Evolutionary conservation across 805 yeast species (phyloP).

Genomic region (Barnettozyma botsteinii): DNA sequence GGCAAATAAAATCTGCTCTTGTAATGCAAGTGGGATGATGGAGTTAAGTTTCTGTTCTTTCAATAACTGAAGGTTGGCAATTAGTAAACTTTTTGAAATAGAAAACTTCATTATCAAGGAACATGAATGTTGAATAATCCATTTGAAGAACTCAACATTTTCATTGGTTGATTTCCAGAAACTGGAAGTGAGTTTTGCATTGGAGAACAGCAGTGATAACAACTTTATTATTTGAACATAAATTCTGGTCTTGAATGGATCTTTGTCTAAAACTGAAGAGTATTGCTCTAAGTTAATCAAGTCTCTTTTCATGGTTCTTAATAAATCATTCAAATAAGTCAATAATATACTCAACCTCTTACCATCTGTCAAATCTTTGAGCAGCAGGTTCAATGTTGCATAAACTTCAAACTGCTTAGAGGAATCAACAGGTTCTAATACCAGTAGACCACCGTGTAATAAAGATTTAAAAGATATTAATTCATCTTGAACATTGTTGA

Average conservation of each 20-base stretch:
- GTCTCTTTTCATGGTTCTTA: slow-evolving; percentile 11
- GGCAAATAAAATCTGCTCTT: slow-evolving; percentile 19
- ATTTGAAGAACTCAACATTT: slow-evolving; percentile 8
- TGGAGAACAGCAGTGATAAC: slow-evolving; percentile 14
- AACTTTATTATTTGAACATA: slow-evolving; percentile 23
- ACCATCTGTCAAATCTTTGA: slow-evolving; percentile 20
- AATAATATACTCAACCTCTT: slow-evolving; percentile 6
- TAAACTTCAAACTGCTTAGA: slow-evolving; percentile 23
- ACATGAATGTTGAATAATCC: slow-evolving; percentile 16
- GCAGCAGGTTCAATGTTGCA: slow-evolving; percentile 18
- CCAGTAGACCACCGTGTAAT: slow-evolving; percentile 19
- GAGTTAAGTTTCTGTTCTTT: slow-evolving; percentile 19
- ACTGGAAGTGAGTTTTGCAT: slow-evolving; percentile 3
- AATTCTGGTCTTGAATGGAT: slow-evolving; percentile 22
- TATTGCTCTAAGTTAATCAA: slow-evolving; percentile 7
- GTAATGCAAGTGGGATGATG: slow-evolving; percentile 6
- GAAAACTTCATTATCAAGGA: slow-evolving; percentile 9
- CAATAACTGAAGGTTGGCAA: slow-evolving; percentile 22
- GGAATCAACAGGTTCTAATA: slow-evolving; percentile 12
- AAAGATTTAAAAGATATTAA: slow-evolving; percentile 14
- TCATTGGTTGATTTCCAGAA: slow-evolving; percentile 9
- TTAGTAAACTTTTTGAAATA: slow-evolving; percentile 20
- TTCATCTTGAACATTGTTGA: slow-evolving; percentile 5
- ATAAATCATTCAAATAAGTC: slow-evolving; percentile 6
- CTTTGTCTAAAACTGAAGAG: slow-evolving; percentile 2